Evolutionary conservation across 345 rosid genomes (phyloP), one percentile per base, ranked within the genome.

Genomic region (Pistacia vera): DNA sequence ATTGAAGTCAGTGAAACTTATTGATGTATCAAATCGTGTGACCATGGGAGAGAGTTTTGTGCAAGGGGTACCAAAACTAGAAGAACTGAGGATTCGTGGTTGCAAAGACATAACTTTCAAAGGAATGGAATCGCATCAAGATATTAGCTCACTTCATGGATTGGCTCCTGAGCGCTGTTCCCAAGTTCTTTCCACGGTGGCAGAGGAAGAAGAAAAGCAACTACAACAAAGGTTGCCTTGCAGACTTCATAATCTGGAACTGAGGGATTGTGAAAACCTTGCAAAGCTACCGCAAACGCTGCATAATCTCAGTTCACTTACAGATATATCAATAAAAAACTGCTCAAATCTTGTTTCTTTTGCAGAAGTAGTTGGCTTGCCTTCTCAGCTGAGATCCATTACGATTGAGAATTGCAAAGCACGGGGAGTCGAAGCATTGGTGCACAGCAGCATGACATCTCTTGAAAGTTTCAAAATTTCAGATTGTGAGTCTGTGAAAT

Each of bases 161-260:
- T 79, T 6, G 78, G 72, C 63, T 71, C 33, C 46, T 52, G 13
- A 10, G 13, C 54, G 5, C 11, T 5, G 13, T 8, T 12, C 54
- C 54, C 54, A 12, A 49, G 13, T 56, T 17, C 41, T 41, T 41
- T 41, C 46, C n/a, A 44, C 69, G 30, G 22, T 8, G n/a, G 38
- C 22, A n/a, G 70, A 62, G 4, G 74, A 58, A 66, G 62, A 78
- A 46, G n/a, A 48, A 22, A 28, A 66, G 35, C 48, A 56, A 8
- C 68, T 28, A 7, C 59, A 51, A 12, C 28, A 13, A 12, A 48
- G n/a, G 65, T 17, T 57, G 22, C 5, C 25, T 10, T 22, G 48
- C 67, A 22, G 18, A 25, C 66, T 64, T 46, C 54, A 64, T 38
- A 8, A 4, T 4, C 22, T 77, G 65, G 56, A 33, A 14, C 64